These are phyloP conservation scores for Aspergillus puulaauensis DNA, from an alignment of 2,329 filamentous ascomycete genomes.

Conservation along the genomic window DNA sequence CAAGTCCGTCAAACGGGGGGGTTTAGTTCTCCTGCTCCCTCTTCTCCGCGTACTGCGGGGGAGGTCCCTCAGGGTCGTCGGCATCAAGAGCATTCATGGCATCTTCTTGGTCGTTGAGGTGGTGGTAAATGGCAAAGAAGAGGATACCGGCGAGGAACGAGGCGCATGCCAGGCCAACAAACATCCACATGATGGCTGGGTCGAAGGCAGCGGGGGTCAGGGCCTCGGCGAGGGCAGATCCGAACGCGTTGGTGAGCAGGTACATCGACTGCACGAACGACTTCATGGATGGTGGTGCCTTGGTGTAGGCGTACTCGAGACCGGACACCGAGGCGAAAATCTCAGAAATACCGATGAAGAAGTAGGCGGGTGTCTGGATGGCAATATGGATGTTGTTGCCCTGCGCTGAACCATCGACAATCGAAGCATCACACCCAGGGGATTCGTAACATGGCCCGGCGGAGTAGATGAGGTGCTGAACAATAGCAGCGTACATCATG, in stretches of 20 bases:
- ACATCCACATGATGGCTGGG: constrained; percentile 68
- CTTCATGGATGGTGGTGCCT: constrained; percentile 69
- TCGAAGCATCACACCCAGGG: constrained; percentile 35
- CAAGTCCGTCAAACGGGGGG: not conserved
- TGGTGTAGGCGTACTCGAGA: constrained; percentile 72
- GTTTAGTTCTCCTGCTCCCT: constrained; percentile 1
- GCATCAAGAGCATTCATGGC: constrained; percentile 51
- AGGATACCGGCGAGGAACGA: constrained; percentile 50
- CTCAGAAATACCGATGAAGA: constrained; percentile 53
- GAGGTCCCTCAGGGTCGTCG: constrained; percentile 28
- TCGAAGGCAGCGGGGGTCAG: constrained; percentile 62
- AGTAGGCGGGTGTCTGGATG: constrained; percentile 46
- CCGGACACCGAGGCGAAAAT: constrained; percentile 65
- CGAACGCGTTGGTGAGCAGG: constrained; percentile 59
- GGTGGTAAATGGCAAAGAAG: constrained; percentile 55
- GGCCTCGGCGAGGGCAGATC: constrained; percentile 60
- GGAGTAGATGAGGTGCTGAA: constrained; percentile 58
- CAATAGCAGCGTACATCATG: constrained; percentile 60
- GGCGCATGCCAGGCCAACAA: constrained; percentile 55
- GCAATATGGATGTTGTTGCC: constrained; percentile 47
- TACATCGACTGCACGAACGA: constrained; percentile 59
- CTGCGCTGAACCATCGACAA: constrained; percentile 29
- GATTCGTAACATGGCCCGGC: constrained; percentile 52
- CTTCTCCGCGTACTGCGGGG: not conserved
- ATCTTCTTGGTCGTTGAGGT: constrained; percentile 51